Evolutionary conservation across 768 basidiomycete species (phyloP).

Genomic region (Gloeopeniophorella convolvens): DNA sequence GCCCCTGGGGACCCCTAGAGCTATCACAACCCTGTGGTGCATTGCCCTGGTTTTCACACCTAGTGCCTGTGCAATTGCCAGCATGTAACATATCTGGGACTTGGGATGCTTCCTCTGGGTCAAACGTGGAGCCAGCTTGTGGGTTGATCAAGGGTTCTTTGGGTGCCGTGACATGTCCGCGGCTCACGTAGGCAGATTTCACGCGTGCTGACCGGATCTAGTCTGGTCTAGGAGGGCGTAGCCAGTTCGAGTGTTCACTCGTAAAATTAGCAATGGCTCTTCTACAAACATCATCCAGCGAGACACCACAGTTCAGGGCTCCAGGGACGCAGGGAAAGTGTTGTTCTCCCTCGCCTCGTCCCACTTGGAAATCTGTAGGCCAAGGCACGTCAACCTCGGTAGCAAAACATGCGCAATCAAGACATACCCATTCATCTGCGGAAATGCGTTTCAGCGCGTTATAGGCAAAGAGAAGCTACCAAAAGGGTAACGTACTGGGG

Average conservation of each 20-base stretch:
- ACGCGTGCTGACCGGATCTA: too few relatives aligned
- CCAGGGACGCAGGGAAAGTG: constrained; percentile 87
- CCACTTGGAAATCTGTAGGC: constrained; percentile 71
- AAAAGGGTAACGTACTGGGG: constrained; percentile 69
- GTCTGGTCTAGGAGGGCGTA: not conserved
- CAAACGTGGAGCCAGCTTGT: too few relatives aligned
- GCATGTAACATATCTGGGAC: too few relatives aligned
- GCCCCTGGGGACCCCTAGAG: too few relatives aligned
- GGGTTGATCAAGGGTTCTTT: too few relatives aligned
- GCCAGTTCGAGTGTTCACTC: not conserved
- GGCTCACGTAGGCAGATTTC: too few relatives aligned
- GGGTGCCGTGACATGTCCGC: too few relatives aligned
- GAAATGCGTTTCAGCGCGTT: constrained; percentile 14
- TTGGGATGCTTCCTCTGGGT: too few relatives aligned
- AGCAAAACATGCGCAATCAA: not conserved
- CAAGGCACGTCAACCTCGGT: not conserved
- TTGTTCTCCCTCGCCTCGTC: constrained; percentile 94
- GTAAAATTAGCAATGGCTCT: not conserved
- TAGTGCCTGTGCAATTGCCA: too few relatives aligned
- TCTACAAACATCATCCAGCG: constrained; percentile 3
- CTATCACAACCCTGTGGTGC: too few relatives aligned
- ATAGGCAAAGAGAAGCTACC: not conserved
- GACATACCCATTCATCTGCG: constrained; percentile 85
- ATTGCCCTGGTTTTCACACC: too few relatives aligned
- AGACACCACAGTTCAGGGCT: constrained; percentile 42